Conservation (phyloP, 352 stramenopile genomes). For the Phytopythium kandeliae region DNA sequence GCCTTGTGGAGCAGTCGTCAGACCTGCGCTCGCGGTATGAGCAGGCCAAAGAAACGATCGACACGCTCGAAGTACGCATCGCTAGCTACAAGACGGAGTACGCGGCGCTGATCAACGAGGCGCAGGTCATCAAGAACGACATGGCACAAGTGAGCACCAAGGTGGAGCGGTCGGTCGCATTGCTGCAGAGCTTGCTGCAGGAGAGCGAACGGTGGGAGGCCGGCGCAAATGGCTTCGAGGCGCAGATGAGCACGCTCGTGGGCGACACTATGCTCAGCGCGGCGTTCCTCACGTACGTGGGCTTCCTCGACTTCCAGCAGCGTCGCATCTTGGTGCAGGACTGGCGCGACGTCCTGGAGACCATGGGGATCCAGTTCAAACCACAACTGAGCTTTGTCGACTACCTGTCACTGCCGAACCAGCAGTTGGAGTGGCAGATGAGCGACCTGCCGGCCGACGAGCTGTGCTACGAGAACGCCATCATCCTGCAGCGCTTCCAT, state of each 20-base stretch:
- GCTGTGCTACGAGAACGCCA: slow-evolving; percentile 98
- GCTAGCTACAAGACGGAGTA: slow-evolving; percentile 99
- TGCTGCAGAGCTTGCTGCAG: slow-evolving; percentile 97
- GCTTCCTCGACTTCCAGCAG: slow-evolving; percentile 98
- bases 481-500: slow-evolving; percentile 97
- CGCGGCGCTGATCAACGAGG: slow-evolving; percentile 95
- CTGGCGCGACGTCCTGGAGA: slow-evolving; percentile 94
- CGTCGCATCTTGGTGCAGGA: slow-evolving; percentile 91
- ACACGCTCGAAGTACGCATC: slow-evolving; percentile 94
- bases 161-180: slow-evolving; percentile 93
- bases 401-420: slow-evolving; percentile 94
- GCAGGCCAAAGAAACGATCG: slow-evolving; percentile 90
- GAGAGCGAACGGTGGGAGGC: slow-evolving; percentile 98
- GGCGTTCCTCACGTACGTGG: slow-evolving; percentile 98
- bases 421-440: slow-evolving; percentile 94
- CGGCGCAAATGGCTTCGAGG: slow-evolving; percentile 95
- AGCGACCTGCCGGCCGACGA: slow-evolving; percentile 96
- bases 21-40: slow-evolving; percentile 92
- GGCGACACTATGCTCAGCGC: slow-evolving; percentile 95
- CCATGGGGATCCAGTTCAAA: slow-evolving; percentile 87
- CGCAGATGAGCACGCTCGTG: slow-evolving; percentile 95
- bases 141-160: slow-evolving; percentile 98
- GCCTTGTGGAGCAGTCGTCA: slow-evolving; percentile 93
- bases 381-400: slow-evolving; percentile 91
- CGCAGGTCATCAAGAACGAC: slow-evolving; percentile 97